phyloP scores from a whole-genome alignment of 2,329 filamentous ascomycete species.

The Fusarium sp. region DNA sequence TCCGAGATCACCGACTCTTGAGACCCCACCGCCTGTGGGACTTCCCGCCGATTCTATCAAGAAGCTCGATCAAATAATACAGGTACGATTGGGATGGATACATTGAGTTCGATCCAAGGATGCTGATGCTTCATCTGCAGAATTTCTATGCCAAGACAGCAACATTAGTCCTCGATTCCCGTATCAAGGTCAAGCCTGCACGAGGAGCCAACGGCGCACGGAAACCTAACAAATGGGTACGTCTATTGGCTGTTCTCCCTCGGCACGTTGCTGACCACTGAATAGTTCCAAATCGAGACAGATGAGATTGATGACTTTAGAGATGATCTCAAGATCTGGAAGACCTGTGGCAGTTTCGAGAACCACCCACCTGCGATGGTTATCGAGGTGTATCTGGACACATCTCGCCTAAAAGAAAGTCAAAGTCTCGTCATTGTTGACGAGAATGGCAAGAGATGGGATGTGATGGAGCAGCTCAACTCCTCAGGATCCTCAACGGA shows the following conservation, averaged over 20 bases:
- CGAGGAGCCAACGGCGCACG: constrained; percentile 55
- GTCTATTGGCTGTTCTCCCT: constrained; percentile 47
- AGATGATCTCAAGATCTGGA: constrained; percentile 86
- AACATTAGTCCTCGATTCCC: constrained; percentile 83
- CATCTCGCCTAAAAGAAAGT: constrained; percentile 80
- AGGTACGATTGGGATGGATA: constrained; percentile 64
- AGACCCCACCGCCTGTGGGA: constrained; percentile 56
- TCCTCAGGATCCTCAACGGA: constrained; percentile 67
- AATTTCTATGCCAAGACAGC: constrained; percentile 94
- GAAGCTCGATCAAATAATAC: constrained; percentile 93
- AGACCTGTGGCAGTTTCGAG: constrained; percentile 79
- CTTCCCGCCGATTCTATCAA: constrained; percentile 75
- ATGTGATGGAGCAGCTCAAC: constrained; percentile 86
- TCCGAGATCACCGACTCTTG: constrained; percentile 61
- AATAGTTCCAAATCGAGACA: constrained; percentile 92
- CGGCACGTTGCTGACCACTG: constrained; percentile 22
- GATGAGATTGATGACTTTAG: constrained; percentile 91
- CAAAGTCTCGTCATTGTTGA: constrained; percentile 91
- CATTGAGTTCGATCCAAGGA: neutral
- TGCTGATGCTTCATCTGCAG: constrained; percentile 59
- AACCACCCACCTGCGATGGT: constrained; percentile 85
- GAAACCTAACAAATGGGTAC: constrained; percentile 89
- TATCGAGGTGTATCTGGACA: constrained; percentile 91
- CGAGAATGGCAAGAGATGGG: constrained; percentile 91
- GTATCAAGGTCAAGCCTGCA: constrained; percentile 74